Base-by-base conservation (phyloP, 1,284 basidiomycete species). In the Nidula niveotomentosa region DNA sequence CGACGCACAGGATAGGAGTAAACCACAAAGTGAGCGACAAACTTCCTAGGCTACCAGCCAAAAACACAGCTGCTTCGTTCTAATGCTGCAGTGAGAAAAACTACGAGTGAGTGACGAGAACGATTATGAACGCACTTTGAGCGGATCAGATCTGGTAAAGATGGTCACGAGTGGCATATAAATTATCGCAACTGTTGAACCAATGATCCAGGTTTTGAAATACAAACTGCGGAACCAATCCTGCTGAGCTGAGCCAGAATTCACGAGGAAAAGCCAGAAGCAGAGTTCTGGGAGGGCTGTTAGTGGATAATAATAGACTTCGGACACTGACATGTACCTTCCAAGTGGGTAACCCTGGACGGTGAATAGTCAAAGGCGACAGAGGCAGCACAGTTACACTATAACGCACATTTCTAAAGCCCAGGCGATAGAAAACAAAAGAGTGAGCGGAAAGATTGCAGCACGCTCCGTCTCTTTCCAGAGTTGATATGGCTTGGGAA, bases 241-340 rank as follows among this genome's bases (percentile, higher is more conserved):
- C 62, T 82, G 81, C 57, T 86, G 81, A 0, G 69, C 68, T 0
- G 84, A 76, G 9, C 79, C 75, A 1, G 86, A 75, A 56, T 87
- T 87, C 49, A 91, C 73, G 39, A 92, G 80, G 73, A 90, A 92
- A 13, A 90, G 71, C 89, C 90, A 92, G 66, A 92, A 92, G 61
- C 87, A 91, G 1, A 92, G 76, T 62, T 92, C 90, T 88, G 34
- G 8, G 33, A 9, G 9, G 6, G 23, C 36, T 10, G 43, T 48
- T 30, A n/a, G 36, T 43, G 8, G 33, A 49, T 10, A 50, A 2
- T 7, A 6, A 46, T 13, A 15, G 30, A 17, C 4, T 50, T 45
- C 45, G 47, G 23, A 47, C 13, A 53, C 44, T 39, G 56, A 44
- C 30, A 36, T 62, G 43, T 54, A 87, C 88, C 88, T 82, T 91